Conservation (phyloP, 345 rosid species). For the Psidium friedrichsthalianum region DNA sequence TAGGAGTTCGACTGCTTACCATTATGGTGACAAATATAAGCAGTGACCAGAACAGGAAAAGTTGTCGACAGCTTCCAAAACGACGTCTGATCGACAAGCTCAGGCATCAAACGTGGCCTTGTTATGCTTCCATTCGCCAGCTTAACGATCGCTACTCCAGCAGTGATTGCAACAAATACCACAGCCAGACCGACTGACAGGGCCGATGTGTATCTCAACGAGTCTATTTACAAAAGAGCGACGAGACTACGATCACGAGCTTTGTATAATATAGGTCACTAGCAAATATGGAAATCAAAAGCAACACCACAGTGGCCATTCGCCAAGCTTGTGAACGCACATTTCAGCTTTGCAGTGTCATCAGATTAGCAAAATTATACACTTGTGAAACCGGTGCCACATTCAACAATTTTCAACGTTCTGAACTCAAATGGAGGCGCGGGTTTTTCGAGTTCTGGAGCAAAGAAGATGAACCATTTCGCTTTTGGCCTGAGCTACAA, state of each 20-base stretch:
- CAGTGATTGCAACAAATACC: slow-evolving; percentile 55
- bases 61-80: slow-evolving; percentile 67
- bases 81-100: slow-evolving; percentile 35
- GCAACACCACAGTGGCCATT: neutral
- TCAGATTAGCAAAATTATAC: neutral
- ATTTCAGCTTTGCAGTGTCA: neutral
- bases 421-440: neutral
- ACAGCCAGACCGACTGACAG: slow-evolving; percentile 49
- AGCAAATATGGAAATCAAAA: neutral
- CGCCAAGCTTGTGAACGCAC: neutral
- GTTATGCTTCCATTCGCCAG: slow-evolving; percentile 28
- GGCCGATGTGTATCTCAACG: slow-evolving; percentile 59
- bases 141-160: slow-evolving; percentile 34
- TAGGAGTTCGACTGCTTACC: slow-evolving; percentile 16
- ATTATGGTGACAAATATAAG: slow-evolving; percentile 63
- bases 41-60: slow-evolving; percentile 50
- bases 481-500: neutral
- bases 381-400: neutral
- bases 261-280: neutral
- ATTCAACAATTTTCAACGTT: neutral
- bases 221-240: slow-evolving; percentile 21
- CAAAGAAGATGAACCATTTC: neutral
- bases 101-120: slow-evolving; percentile 42
- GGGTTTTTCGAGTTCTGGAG: neutral
- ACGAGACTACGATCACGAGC: neutral